Base-by-base conservation (phyloP, 139 green algal genomes). In the Coelastrella sp. region DNA sequence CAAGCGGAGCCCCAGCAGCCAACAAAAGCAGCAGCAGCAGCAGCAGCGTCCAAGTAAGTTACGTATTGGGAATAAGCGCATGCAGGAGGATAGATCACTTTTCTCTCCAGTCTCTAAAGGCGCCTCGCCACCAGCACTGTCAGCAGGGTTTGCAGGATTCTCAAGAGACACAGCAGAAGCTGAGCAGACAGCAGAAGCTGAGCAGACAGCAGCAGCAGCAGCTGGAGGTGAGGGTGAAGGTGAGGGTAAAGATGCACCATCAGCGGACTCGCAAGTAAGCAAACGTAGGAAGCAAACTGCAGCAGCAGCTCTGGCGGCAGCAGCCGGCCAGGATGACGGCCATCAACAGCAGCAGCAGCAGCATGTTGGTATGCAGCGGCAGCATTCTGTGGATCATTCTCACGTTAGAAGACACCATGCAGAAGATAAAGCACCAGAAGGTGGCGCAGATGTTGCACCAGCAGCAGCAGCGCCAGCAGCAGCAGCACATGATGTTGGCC, bases 351-450 rank as follows among this genome's bases (percentile, higher is more conserved):
- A 58, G n/a, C 78, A 65, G 35, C 49, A 61, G 24, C 35, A 63
- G 35, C 78, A 83, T 24, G 17, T 8, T 10, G 25, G 17, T 11
- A 24, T 65, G 49, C 35, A n/a, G 6, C 35, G 25, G 5, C 74
- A 81, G 10, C 74, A 81, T 59, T 59, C 68, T 27, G 68, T 14
- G 15, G 78, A 83, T 58, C 35, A 58, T 11, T 65, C 78, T 24
- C 78, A 83, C 49, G 25, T 83, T n/a, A 57, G 78, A 17, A 63
- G 14, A 20, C 78, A 83, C 49, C 78, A 83, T 83, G 35, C 78
- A 24, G 15, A 25, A n/a, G 78, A 65, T 83, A 49, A 61, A 27
- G 78, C 35, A 63, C 35, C 49, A 83, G 78, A 63, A 65, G 35
- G 6, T 24, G 49, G 7, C 49, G 78, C 49, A 83, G 78, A 81